Conservation (phyloP, 257 asterid genomes). For the Solanum bukasovii region DNA sequence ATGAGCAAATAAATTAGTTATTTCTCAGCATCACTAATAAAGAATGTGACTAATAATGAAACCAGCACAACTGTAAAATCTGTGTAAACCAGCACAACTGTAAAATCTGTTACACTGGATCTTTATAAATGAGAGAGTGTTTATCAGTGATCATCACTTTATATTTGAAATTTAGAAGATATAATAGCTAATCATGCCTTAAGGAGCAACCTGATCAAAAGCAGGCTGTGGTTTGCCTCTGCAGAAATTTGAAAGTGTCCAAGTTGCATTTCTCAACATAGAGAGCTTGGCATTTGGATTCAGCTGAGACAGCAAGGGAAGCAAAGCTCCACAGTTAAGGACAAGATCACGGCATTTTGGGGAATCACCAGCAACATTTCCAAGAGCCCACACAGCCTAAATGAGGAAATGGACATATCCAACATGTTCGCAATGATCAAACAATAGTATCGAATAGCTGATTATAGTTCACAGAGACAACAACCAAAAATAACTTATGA, state of each 20-base stretch:
- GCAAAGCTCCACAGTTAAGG: slow-evolving; percentile 45
- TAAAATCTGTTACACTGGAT: background rate
- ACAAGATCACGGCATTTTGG: slow-evolving; percentile 57
- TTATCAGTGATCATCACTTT: background rate
- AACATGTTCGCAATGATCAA: background rate
- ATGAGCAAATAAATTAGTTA: background rate
- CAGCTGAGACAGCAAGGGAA: slow-evolving; percentile 62
- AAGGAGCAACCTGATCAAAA: slow-evolving; percentile 63
- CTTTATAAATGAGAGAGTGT: background rate
- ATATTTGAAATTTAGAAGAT: background rate
- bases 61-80: background rate
- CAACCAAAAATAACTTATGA: background rate
- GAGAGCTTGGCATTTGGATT: slow-evolving; percentile 76
- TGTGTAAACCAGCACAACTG: background rate
- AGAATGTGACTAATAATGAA: background rate
- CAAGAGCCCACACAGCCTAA: slow-evolving; percentile 97
- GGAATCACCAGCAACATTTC: slow-evolving; percentile 94
- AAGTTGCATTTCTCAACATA: slow-evolving; percentile 56
- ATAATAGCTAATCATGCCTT: background rate
- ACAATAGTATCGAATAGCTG: background rate
- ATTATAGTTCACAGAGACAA: background rate
- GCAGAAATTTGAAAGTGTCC: slow-evolving; percentile 2
- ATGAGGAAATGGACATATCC: background rate
- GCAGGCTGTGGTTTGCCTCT: slow-evolving; percentile 72
- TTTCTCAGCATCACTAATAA: background rate